Conservation (phyloP, 768 basidiomycete species). For the Amanita pseudoporphyria region DNA sequence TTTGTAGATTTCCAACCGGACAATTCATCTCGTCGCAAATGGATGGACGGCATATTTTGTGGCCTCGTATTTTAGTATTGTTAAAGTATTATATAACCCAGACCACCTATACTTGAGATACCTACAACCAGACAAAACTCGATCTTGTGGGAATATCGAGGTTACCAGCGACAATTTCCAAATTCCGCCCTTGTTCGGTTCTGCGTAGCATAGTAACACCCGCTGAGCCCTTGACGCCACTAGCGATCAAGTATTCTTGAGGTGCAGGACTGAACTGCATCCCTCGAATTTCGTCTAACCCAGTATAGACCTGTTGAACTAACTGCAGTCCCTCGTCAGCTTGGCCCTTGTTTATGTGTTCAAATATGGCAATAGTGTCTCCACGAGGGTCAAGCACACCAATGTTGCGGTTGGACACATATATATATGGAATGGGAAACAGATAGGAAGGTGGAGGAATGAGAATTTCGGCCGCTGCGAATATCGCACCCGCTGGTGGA, state of each 20-base stretch:
- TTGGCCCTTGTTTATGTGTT: slow-evolving; percentile 26
- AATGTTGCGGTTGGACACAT: slow-evolving; percentile 38
- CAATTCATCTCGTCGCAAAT: too few species aligned
- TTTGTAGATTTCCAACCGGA: too few species aligned
- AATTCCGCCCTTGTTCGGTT: slow-evolving; percentile 39
- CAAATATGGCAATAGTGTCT: slow-evolving; percentile 43
- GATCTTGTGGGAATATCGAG: slow-evolving; percentile 40
- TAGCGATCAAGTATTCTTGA: slow-evolving; percentile 43
- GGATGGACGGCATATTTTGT: too few species aligned
- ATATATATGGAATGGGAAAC: slow-evolving; percentile 32
- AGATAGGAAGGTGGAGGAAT: slow-evolving; percentile 22
- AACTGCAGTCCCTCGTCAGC: slow-evolving; percentile 24
- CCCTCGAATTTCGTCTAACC: slow-evolving; percentile 33
- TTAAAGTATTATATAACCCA: background rate
- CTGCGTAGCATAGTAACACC: slow-evolving; percentile 52
- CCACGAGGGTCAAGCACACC: slow-evolving; percentile 26
- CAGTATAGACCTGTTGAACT: slow-evolving; percentile 37
- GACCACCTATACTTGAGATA: background rate
- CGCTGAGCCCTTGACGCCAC: slow-evolving; percentile 39
- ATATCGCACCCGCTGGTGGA: slow-evolving; percentile 26
- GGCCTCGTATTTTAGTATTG: too few species aligned
- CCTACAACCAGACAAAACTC: slow-evolving; percentile 39
- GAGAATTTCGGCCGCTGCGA: slow-evolving; percentile 38
- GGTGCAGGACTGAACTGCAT: slow-evolving; percentile 13
- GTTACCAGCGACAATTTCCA: slow-evolving; percentile 45